Base-by-base conservation (phyloP, 192 early-diverging fungal genomes). In the Coemansia sp. region DNA sequence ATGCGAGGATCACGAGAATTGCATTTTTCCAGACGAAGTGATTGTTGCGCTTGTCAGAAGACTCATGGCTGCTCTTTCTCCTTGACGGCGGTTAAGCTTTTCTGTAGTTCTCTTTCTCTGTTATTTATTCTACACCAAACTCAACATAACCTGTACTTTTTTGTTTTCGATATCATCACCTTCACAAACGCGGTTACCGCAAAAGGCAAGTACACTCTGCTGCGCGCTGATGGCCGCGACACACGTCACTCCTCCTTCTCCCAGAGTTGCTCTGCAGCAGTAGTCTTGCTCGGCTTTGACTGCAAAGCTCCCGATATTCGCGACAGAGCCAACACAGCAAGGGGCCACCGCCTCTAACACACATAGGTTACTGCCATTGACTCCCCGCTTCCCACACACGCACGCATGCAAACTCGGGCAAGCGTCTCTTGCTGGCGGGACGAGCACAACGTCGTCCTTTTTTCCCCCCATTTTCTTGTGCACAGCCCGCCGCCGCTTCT, bases 1-100 rank as follows among this genome's bases (percentile, higher is more conserved):
- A 63, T 56, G 59, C 66, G 34, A 14, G n/a, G 66, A 52, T 68
- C 66, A 68, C 66, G 66, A 61, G 62, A 36, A 10, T 45, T 45
- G 15, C 17, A 45, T 45, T 45, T 45, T 45, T 45, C 14, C 10
- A 45, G 10, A 45, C 9, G 1, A 45, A 45, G 42, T 13, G 13
- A 45, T 45, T 45, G 42, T 45, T 45, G 42, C 15, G 1, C 14
- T 17, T 45, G 17, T 45, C 42, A 45, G 17, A 45, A 45, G 42
- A 45, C 42, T 29, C 29, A 29, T 29, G 29, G 29, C 29, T 3
- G 29, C 3, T 29, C 29, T 29, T 29, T 29, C 29, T 29, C 29
- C 29, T 29, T 29, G 29, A 29, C 3, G 29, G 29, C 1, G 49
- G 49, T 25, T 25, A 25, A 9, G 23, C 49, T 52, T 25, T 20